Percentiles rank a stretch among this genome's conserved stretches.
phyloP scores from a whole-genome alignment of 805 yeast genomes.

The Naumovozyma baii region DNA sequence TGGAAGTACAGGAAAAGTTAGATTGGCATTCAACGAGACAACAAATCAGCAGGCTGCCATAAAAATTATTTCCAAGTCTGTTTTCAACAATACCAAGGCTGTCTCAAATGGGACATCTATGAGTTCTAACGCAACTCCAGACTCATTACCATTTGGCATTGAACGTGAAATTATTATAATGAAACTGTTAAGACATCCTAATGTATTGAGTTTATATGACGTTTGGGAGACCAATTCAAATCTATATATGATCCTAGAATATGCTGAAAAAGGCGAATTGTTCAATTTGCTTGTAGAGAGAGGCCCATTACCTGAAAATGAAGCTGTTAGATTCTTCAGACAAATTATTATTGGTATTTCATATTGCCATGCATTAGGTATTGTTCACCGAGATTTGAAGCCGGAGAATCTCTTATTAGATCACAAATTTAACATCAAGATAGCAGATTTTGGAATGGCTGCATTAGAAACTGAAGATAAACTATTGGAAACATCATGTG shows the following conservation, averaged over 20 bases:
- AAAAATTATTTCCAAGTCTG: conserved; percentile 84
- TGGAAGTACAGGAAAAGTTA: conserved; percentile 94
- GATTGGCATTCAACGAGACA: conserved; percentile 76
- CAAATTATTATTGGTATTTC: conserved; percentile 77
- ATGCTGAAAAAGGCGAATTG: conserved; percentile 94
- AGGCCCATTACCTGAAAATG: conserved; percentile 80
- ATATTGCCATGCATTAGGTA: conserved; percentile 77
- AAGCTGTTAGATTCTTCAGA: conserved; percentile 82
- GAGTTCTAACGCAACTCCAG: conserved; percentile 39
- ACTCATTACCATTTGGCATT: conserved; percentile 69
- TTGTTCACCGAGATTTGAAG: conserved; percentile 80
- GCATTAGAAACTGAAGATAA: conserved; percentile 80
- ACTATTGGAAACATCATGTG: conserved; percentile 88
- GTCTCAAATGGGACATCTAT: conserved; percentile 23
- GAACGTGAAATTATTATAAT: conserved; percentile 79
- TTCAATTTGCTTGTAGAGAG: conserved; percentile 84
- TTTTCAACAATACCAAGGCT: conserved; percentile 32
- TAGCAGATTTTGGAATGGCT: conserved; percentile 99
- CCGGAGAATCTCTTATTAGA: conserved; percentile 77
- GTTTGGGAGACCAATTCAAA: conserved; percentile 84
- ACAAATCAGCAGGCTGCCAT: conserved; percentile 92
- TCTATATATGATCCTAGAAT: conserved; percentile 79
- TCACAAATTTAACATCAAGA: conserved; percentile 77
- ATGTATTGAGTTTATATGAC: conserved; percentile 69
- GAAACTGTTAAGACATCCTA: conserved; percentile 71